Conservation (phyloP, 345 rosid genomes). For the Melaleuca quinquenervia region DNA sequence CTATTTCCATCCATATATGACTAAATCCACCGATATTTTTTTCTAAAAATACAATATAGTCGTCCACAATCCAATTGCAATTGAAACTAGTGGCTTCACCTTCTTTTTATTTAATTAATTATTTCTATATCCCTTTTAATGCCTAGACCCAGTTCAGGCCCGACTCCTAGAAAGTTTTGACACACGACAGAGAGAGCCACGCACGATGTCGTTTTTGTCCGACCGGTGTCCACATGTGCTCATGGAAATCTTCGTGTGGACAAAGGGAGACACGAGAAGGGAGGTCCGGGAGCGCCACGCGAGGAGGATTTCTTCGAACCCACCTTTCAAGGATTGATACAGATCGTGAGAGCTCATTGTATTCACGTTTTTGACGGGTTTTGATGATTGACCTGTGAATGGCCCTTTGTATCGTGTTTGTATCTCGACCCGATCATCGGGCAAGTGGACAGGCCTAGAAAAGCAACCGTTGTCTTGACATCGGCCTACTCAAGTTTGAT, state of each 20-base stretch:
- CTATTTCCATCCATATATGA: too few species aligned
- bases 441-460: background rate
- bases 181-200: background rate
- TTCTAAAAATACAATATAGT: too few species aligned
- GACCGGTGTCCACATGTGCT: background rate
- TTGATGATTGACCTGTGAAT: too few species aligned
- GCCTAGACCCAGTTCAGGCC: background rate
- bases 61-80: too few species aligned
- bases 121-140: too few species aligned
- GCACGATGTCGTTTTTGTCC: background rate
- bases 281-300: too few species aligned
- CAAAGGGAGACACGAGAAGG: too few species aligned
- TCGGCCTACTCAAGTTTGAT: background rate
- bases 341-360: background rate
- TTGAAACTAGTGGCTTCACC: too few species aligned
- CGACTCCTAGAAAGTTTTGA: background rate
- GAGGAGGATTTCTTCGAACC: background rate
- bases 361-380: too few species aligned
- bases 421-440: background rate
- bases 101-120: too few species aligned
- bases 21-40: too few species aligned
- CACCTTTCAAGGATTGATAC: background rate
- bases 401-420: background rate
- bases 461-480: background rate
- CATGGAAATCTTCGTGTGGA: background rate